Base-by-base conservation (phyloP, 208 protist species). In the Zelonia costaricensis region DNA sequence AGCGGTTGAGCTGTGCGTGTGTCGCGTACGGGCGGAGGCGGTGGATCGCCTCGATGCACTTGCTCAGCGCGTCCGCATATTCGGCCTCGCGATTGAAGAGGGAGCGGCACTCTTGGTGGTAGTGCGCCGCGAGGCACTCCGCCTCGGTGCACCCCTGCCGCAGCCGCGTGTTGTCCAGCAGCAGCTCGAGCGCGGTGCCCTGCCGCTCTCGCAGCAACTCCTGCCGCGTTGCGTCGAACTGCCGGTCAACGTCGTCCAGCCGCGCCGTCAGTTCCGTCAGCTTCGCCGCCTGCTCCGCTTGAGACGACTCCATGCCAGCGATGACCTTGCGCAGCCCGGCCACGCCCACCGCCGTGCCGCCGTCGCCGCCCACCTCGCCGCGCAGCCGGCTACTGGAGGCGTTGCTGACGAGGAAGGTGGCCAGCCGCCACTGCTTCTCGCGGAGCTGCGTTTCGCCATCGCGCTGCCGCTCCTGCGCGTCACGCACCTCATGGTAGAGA, bases 51-150 rank as follows among this genome's bases (percentile, higher is more conserved):
- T 65, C 68, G 16, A 80, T 67, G 30, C 81, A 88, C 27, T 72
- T 65, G 57, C 65, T 67, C 3, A 94, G 61, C 43, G 88, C 82
- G 47, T 91, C 70, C 4, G 54, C 68, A 62, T 91, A 94, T 62
- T 94, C 88, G n/a, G 63, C 69, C 49, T 85, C 69, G 22, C 71
- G 65, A 30, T 80, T 79, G 31, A 74, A 62, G 27, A 78, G 57
- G 18, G 51, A 64, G 40, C 80, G 81, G 43, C 75, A 86, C 53
- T 91, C 63, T 38, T 94, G 88, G 52, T 91, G 82, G 65, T 91
- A 94, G 49, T 91, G 76, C 20, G 88, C 83, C 40, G 88, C 88
- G 16, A 94, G 74, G 28, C 79, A 82, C 72, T 94, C 88, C 18
- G 88, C 88, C 65, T 94, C 88, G 22, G 82, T 91, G 72, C 80